A percentile compares a stretch with the other conserved stretches of the same genome.
These are phyloP conservation scores for Colletotrichum tabaci DNA, from an alignment of 2,329 filamentous ascomycete species.

Conservation along the genomic window DNA sequence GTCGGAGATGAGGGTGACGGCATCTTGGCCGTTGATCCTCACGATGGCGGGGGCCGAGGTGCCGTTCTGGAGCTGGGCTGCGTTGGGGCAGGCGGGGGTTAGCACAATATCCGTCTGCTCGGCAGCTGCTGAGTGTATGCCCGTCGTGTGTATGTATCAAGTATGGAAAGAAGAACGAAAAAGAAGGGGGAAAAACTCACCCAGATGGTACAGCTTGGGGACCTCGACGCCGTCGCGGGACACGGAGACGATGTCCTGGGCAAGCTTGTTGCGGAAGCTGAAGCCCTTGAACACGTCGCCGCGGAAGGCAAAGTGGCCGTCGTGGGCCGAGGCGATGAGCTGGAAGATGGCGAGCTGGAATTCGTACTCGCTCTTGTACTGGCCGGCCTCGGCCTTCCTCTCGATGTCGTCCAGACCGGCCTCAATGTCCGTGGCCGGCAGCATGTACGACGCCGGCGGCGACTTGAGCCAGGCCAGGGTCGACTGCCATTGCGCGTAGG, in stretches of 20 bases:
- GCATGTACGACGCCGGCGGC: slow-evolving; percentile 66
- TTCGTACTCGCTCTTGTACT: slow-evolving; percentile 67
- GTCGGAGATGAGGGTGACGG: slow-evolving; percentile 62
- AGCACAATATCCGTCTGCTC: neutral
- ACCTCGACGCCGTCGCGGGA: slow-evolving; percentile 71
- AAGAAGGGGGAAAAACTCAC: slow-evolving; percentile 47
- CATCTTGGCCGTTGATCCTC: slow-evolving; percentile 71
- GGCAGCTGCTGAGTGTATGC: neutral
- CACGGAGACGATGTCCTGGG: slow-evolving; percentile 67
- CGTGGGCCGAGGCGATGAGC: slow-evolving; percentile 68
- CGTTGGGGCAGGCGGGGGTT: neutral
- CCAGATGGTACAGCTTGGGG: slow-evolving; percentile 70
- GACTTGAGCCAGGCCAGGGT: slow-evolving; percentile 64
- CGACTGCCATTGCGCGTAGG: slow-evolving; percentile 64
- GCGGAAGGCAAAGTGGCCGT: slow-evolving; percentile 74
- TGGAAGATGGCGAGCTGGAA: slow-evolving; percentile 69
- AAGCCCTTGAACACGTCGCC: slow-evolving; percentile 70
- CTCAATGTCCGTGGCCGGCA: slow-evolving; percentile 64
- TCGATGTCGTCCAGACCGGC: slow-evolving; percentile 61
- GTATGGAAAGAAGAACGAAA: too few relatives aligned
- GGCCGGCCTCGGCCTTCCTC: slow-evolving; percentile 56
- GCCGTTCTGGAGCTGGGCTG: slow-evolving; percentile 32
- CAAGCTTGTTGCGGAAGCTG: slow-evolving; percentile 54
- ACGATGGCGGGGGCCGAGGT: slow-evolving; percentile 59
- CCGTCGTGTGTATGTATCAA: too few relatives aligned